Conservation (phyloP, 495 filamentous ascomycete genomes). For the Podospora comata region DNA sequence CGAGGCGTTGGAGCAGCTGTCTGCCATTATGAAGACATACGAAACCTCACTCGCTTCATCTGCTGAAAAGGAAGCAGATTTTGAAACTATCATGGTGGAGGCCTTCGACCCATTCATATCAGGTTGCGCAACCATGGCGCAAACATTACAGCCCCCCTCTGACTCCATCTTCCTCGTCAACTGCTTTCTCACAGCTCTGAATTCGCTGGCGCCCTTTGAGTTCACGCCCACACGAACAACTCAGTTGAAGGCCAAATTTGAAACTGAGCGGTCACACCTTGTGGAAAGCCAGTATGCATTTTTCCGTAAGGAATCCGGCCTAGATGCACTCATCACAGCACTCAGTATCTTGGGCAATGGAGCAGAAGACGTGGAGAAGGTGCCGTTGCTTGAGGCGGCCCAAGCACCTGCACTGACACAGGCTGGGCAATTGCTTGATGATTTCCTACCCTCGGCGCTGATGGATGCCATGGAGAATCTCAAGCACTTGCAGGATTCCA, state of each 20-base stretch:
- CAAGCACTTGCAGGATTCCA: conserved; percentile 64
- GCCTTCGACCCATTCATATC: conserved; percentile 84
- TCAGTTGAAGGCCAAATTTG: conserved; percentile 47
- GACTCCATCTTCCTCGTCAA: conserved; percentile 79
- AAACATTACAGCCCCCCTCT: conserved; percentile 54
- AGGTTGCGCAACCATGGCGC: conserved; percentile 65
- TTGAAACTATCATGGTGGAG: conserved; percentile 73
- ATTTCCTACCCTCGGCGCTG: conserved; percentile 85
- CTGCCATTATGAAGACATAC: conserved; percentile 73
- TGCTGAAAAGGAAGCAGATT: conserved; percentile 58
- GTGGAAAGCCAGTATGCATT: conserved; percentile 60
- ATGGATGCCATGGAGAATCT: conserved; percentile 87
- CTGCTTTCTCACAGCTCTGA: conserved; percentile 61
- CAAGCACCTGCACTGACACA: conserved; percentile 59
- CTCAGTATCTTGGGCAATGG: conserved; percentile 43
- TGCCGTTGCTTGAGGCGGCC: conserved; percentile 50
- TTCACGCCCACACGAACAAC: conserved; percentile 50
- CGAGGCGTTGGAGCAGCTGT: conserved; percentile 73
- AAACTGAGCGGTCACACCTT: conserved; percentile 44
- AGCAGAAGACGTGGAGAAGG: conserved; percentile 36
- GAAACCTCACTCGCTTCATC: conserved; percentile 68
- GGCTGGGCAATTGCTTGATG: conserved; percentile 77
- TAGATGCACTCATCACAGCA: conserved; percentile 65
- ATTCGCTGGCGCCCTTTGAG: conserved; percentile 49
- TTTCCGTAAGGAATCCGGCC: conserved; percentile 70